These are phyloP conservation scores for Termitomyces sp. DNA, from an alignment of 768 basidiomycete genomes.

Conservation along the genomic window DNA sequence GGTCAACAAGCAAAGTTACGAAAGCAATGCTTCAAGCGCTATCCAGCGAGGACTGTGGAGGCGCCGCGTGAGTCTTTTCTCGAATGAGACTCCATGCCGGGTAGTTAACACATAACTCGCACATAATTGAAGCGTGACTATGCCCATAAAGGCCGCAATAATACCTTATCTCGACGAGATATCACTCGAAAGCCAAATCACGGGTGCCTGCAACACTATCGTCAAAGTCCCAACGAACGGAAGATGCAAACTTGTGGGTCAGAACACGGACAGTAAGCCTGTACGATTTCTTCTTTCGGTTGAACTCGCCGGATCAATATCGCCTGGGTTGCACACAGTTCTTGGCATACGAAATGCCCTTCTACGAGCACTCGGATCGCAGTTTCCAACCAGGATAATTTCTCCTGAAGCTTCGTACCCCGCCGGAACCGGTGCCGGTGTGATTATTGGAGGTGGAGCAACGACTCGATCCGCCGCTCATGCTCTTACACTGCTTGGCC, in stretches of 20 bases:
- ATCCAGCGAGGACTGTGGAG: conserved; percentile 21
- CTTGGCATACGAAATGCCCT: conserved; percentile 29
- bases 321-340: conserved; percentile 16
- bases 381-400: conserved; percentile 15
- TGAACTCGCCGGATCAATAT: background rate
- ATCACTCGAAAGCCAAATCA: conserved; percentile 23
- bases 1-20: conserved; percentile 28
- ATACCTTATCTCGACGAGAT: conserved; percentile 26
- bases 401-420: conserved; percentile 17
- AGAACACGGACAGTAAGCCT: conserved; percentile 29
- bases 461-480: conserved; percentile 31
- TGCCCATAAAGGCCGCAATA: conserved; percentile 29
- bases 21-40: conserved; percentile 20
- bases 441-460: conserved; percentile 33
- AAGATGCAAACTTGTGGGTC: conserved; percentile 25
- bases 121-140: conserved; percentile 23
- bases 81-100: background rate
- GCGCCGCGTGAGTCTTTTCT: conserved; percentile 22
- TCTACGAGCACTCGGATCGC: conserved; percentile 19
- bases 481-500: conserved; percentile 46
- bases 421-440: conserved; percentile 16
- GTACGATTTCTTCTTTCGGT: background rate
- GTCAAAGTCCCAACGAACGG: conserved; percentile 23
- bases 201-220: conserved; percentile 29
- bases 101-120: background rate